Evolutionary conservation across 116 monocot genomes (phyloP), one percentile per base, ranked within the genome.

Genomic region (Thalassia testudinum): DNA sequence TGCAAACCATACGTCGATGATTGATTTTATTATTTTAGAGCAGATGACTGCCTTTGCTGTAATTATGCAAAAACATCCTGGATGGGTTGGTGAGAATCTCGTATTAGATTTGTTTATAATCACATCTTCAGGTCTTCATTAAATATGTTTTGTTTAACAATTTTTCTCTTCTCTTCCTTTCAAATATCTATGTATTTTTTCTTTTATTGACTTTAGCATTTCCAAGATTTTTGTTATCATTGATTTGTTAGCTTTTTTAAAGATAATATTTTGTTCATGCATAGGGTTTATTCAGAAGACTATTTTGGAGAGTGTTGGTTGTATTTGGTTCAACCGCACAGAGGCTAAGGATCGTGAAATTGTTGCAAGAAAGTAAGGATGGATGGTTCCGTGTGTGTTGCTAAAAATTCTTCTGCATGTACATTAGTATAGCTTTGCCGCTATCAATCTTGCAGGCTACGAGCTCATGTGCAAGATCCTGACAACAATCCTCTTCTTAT

Each of bases 11-110:
- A 95, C 87, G 28, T 95, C 93, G 0, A 95, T 95, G 93, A 95
- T 95, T 30, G 93, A 95, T 73, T 95, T 95, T 66, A 87, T 95
- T 58, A 81, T 95, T 70, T 62, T 95, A 53, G 93, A 95, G 63
- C 93, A 95, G 51, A 95, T 87, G 78, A 81, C 93, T 54, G 84
- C 93, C 61, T 95, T 95, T 87, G 93, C 93, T 47, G 93, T 95
- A 50, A 95, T 95, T 43, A 95, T 95, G 93, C 93, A 95, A 67
- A 95, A 95, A 25, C 93, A 95, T 78, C 93, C 93, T 66, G 93
- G 93, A 66, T 87, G 93, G 93, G 93, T 95, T 74, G 93, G 93
- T 95, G 67, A 67, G 84, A 21, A 21, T 15, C 22, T n/a, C n/a
- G n/a, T n/a, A n/a, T n/a, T n/a, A 34, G 20, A 34, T 0, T 1